Evolutionary conservation across 805 yeast species (phyloP), one percentile per base, ranked within the genome.

Genomic region (Wickerhamomyces mucosus): DNA sequence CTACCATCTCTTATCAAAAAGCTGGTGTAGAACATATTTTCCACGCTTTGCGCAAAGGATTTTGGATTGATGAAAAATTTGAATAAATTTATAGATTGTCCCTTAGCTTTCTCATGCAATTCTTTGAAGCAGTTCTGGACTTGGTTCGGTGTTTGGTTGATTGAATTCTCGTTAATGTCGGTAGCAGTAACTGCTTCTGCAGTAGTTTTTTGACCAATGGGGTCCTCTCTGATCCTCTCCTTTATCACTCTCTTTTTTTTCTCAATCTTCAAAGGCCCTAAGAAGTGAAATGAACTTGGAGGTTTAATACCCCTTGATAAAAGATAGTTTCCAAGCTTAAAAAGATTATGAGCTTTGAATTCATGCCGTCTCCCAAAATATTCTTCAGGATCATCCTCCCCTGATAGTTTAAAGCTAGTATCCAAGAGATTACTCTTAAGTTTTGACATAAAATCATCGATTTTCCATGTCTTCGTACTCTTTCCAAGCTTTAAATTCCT

Each of bases 1-100:
- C 63, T 72, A 1, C 82, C 86, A 45, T 83, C 94, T 44, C 77
- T 71, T 3, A 85, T 71, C 27, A 89, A 57, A 46, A 88, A 86
- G 50, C 95, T 80, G 0, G 83, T 67, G 46, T 77, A 82, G 46
- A 88, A 88, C 45, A 89, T 56, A 48, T 84, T 85, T 51, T 89
- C 96, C 3, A 88, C 76, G 1, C 86, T 70, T 50, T 78, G 86
- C 1, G 80, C 63, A 53, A 78, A 88, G 6, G 89, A 78, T 12
- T 57, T 39, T 1, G 96, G 95, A 50, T 89, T 76, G 14, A 88
- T 60, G 31, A 83, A 69, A 42, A 81, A 77, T 38, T 65, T 61
- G 47, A 72, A 83, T 28, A 86, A 59, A 33, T 72, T 72, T 7
- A 85, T 62, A 7, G 62, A 63, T 14, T 43, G 41, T 1, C 53